Percentiles rank a stretch among this genome's conserved stretches.
These are phyloP conservation scores for Penicillium sumatraense DNA, from an alignment of 2,329 filamentous ascomycete species.

Conservation along the genomic window DNA sequence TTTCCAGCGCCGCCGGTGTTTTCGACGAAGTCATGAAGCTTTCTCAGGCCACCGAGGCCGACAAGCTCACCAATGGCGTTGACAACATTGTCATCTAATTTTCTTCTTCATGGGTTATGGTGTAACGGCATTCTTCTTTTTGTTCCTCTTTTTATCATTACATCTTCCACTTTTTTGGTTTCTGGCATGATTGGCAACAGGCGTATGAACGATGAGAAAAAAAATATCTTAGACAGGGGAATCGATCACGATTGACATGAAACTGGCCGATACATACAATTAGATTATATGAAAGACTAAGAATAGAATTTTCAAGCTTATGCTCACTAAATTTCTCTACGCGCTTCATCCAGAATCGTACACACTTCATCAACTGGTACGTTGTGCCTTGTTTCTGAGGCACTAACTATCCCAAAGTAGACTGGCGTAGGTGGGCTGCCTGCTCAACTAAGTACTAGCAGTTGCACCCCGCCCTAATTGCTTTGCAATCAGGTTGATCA, in stretches of 20 bases:
- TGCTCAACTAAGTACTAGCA: slow-evolving; percentile 28
- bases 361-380: not conserved
- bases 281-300: too few species aligned
- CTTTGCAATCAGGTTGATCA: too few species aligned
- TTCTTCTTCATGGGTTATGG: not conserved
- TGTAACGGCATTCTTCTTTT: not conserved
- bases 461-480: too few species aligned
- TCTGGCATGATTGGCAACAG: slow-evolving; percentile 8
- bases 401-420: slow-evolving; percentile 13
- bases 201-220: slow-evolving; percentile 20
- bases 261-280: not conserved
- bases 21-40: slow-evolving; percentile 52
- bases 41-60: slow-evolving; percentile 17
- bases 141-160: not conserved
- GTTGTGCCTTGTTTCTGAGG: not conserved
- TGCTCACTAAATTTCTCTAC: too few species aligned
- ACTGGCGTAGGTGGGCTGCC: slow-evolving; percentile 26
- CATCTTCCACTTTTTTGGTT: slow-evolving; percentile 3
- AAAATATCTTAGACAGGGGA: slow-evolving; percentile 8
- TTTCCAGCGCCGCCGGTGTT: slow-evolving; percentile 75
- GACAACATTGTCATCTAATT: slow-evolving; percentile 20
- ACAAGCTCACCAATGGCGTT: slow-evolving; percentile 18
- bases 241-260: slow-evolving; percentile 16
- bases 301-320: too few species aligned
- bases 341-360: too few species aligned